Percentiles rank a stretch among this genome's conserved stretches.
Conservation (phyloP, 805 yeast genomes). For the Diddensiella transvaalensis region DNA sequence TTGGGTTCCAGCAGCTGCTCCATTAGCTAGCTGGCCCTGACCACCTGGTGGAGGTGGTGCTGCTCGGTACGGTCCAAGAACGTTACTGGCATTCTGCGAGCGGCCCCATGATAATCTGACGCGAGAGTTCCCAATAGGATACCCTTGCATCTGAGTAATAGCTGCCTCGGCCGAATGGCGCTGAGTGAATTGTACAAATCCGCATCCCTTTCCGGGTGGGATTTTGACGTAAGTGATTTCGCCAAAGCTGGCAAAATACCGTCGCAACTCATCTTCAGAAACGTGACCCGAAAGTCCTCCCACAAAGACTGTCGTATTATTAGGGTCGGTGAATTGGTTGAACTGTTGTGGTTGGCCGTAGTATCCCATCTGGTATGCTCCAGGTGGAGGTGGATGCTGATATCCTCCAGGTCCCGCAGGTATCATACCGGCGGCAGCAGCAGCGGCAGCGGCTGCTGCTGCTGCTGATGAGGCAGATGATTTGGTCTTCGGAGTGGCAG, state of each 20-base stretch:
- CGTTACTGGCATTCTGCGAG: conserved; percentile 37
- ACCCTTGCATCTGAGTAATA: conserved; percentile 84
- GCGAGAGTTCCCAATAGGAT: conserved; percentile 77
- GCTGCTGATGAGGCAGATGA: conserved; percentile 18
- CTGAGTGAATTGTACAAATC: conserved; percentile 77
- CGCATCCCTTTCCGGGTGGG: conserved; percentile 80
- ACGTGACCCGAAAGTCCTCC: conserved; percentile 66
- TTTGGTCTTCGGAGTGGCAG: conserved; percentile 55
- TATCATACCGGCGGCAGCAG: conserved; percentile 14
- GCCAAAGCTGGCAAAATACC: conserved; percentile 70
- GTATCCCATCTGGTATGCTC: conserved; percentile 21
- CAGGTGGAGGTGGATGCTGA: conserved; percentile 16
- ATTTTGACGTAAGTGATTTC: conserved; percentile 53
- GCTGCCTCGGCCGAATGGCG: conserved; percentile 84
- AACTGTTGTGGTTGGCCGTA: conserved; percentile 35
- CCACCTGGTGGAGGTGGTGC: conserved; percentile 35
- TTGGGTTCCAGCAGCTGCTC: conserved; percentile 10
- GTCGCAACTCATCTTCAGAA: conserved; percentile 53
- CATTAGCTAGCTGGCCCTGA: conserved; percentile 34
- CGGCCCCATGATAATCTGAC: conserved; percentile 89
- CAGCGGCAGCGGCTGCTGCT: conserved; percentile 22
- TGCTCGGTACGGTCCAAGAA: conserved; percentile 32
- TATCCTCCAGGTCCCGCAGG: conserved; percentile 24
- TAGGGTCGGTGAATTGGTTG: conserved; percentile 69
- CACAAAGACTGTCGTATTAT: conserved; percentile 78